Evolutionary conservation across 805 yeast genomes (phyloP).

Genomic region (Cyberlindnera bimundalis): DNA sequence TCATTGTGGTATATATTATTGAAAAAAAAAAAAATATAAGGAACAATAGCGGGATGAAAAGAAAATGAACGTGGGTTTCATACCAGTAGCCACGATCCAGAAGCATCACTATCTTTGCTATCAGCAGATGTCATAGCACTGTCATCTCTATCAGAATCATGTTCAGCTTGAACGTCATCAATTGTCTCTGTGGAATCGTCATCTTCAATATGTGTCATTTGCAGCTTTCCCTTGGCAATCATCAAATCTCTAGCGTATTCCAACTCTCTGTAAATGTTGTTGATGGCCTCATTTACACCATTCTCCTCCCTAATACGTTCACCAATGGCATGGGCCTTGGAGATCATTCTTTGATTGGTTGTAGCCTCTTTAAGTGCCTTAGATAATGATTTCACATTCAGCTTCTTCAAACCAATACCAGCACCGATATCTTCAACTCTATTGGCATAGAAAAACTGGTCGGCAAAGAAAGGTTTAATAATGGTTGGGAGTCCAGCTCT

Average conservation of each 20-base stretch:
- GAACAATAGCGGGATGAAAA: too few relatives aligned
- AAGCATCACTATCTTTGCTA: slow-evolving; percentile 10
- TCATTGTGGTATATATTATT: neutral
- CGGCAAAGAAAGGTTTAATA: slow-evolving; percentile 94
- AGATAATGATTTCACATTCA: slow-evolving; percentile 60
- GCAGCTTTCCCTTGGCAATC: slow-evolving; percentile 38
- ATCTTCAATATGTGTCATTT: slow-evolving; percentile 9
- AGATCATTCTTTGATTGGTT: slow-evolving; percentile 60
- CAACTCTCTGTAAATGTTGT: slow-evolving; percentile 71
- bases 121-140: slow-evolving; percentile 3
- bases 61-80: too few relatives aligned
- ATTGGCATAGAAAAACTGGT: slow-evolving; percentile 87
- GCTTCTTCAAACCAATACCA: slow-evolving; percentile 66
- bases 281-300: slow-evolving; percentile 78
- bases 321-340: slow-evolving; percentile 64
- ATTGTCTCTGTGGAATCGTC: slow-evolving; percentile 13
- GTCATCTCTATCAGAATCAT: slow-evolving; percentile 7
- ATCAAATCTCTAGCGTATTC: slow-evolving; percentile 69
- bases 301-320: slow-evolving; percentile 63
- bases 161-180: neutral
- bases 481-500: slow-evolving; percentile 86
- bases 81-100: slow-evolving; percentile 22
- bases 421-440: slow-evolving; percentile 88
- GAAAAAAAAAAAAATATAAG: too few relatives aligned
- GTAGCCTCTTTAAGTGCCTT: slow-evolving; percentile 70